Conservation (phyloP, 805 yeast species). For the Spencermartinsiella europaea region DNA sequence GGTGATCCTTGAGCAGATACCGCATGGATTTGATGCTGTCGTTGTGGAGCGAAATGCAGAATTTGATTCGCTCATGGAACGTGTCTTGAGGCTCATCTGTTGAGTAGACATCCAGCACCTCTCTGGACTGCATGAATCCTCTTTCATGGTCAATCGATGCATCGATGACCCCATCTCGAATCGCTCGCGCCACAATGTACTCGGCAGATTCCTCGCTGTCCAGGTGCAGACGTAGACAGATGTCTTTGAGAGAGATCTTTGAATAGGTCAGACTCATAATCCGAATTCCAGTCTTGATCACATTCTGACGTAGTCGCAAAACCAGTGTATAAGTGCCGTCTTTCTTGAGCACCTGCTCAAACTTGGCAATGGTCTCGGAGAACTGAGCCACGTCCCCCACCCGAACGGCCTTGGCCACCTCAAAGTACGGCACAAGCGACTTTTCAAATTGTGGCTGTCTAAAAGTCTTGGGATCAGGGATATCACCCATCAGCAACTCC, state of each 20-base stretch:
- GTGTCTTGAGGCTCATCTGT: constrained; percentile 81
- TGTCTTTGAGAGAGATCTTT: constrained; percentile 84
- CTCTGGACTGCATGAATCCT: constrained; percentile 89
- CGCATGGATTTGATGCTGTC: constrained; percentile 94
- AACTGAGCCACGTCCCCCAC: constrained; percentile 83
- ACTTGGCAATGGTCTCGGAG: constrained; percentile 60
- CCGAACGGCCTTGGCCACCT: constrained; percentile 86
- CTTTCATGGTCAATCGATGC: constrained; percentile 86
- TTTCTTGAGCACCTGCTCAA: constrained; percentile 54
- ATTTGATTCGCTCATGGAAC: constrained; percentile 89
- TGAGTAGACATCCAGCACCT: constrained; percentile 78
- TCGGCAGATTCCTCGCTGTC: constrained; percentile 96
- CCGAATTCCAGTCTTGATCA: constrained; percentile 95
- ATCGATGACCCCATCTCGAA: constrained; percentile 95
- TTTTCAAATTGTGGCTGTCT: constrained; percentile 55
- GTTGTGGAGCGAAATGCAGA: constrained; percentile 84
- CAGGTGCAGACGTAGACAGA: constrained; percentile 83
- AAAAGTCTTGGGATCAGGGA: constrained; percentile 84
- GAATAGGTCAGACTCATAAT: constrained; percentile 88
- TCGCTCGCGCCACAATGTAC: constrained; percentile 93
- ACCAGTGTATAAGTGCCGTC: constrained; percentile 85
- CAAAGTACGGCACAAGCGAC: constrained; percentile 73
- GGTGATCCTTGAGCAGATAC: constrained; percentile 59
- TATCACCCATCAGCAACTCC: constrained; percentile 92
- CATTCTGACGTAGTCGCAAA: constrained; percentile 88